phyloP scores from a whole-genome alignment of 2,329 filamentous ascomycete species.

The Periconia macrospinosa region DNA sequence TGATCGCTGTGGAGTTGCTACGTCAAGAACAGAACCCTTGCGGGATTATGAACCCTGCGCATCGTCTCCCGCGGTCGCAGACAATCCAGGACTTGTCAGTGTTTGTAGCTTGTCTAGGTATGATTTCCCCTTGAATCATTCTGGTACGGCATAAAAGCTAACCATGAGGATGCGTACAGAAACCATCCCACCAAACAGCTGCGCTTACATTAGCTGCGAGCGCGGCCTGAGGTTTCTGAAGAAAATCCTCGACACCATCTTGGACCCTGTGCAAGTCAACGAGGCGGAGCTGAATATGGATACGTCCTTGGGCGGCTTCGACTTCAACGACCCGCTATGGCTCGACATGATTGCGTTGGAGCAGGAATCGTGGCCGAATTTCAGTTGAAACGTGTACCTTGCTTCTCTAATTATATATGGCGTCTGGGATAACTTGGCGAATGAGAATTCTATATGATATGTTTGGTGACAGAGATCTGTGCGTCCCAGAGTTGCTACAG shows the following conservation, averaged over 20 bases:
- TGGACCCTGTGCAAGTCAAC: conserved; percentile 25
- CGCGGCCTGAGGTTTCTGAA: conserved; percentile 46
- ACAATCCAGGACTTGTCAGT: conserved; percentile 51
- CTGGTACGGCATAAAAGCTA: neutral
- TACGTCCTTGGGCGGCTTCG: conserved; percentile 12
- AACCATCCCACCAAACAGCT: conserved; percentile 41
- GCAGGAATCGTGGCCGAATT: conserved; percentile 35
- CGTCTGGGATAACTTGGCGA: no score
- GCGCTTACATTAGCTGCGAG: conserved; percentile 46
- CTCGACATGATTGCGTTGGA: conserved; percentile 49
- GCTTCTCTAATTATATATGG: no score
- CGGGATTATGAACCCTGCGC: conserved; percentile 20
- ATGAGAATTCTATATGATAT: no score
- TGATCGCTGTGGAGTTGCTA: conserved; percentile 48
- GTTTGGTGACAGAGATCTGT: no score
- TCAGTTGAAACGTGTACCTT: conserved; percentile 13
- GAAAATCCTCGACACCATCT: conserved; percentile 47
- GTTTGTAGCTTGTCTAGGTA: conserved; percentile 47
- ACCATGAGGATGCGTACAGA: neutral
- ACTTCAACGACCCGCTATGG: conserved; percentile 40
- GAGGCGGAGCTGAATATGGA: conserved; percentile 2
- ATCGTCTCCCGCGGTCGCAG: conserved; percentile 46
- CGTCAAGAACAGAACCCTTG: conserved; percentile 43
- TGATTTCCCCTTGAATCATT: conserved; percentile 5
- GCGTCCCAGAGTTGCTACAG: no score